Percentiles rank a stretch among this genome's conserved stretches.
Evolutionary conservation across 169 alveolate genomes (phyloP).

Genomic region (Cryptosporidium ubiquitum): DNA sequence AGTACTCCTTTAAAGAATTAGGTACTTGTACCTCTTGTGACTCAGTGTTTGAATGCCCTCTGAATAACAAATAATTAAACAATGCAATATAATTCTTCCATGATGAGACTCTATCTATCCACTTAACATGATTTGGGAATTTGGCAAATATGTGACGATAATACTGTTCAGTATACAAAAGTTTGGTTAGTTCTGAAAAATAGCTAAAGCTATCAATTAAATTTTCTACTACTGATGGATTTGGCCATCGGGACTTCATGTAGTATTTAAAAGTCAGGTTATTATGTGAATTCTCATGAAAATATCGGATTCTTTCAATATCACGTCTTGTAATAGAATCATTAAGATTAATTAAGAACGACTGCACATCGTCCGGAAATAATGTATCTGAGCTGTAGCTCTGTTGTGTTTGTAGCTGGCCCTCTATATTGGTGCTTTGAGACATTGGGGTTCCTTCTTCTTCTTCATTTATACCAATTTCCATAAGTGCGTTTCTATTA

Average conservation of each 20-base stretch:
- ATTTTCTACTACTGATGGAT: slow-evolving; percentile 25
- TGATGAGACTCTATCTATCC: slow-evolving; percentile 69
- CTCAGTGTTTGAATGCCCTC: not conserved
- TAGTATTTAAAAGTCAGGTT: slow-evolving; percentile 51
- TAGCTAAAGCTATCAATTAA: slow-evolving; percentile 22
- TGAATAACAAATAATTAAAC: slow-evolving; percentile 16
- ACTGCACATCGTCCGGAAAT: slow-evolving; percentile 65
- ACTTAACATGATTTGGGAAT: slow-evolving; percentile 57
- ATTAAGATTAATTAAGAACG: slow-evolving; percentile 14
- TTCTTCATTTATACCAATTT: slow-evolving; percentile 35
- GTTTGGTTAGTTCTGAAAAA: slow-evolving; percentile 4
- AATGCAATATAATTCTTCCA: slow-evolving; percentile 54
- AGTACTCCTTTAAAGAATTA: slow-evolving; percentile 17
- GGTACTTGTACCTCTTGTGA: slow-evolving; percentile 4
- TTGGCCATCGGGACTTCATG: slow-evolving; percentile 68
- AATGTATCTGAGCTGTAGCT: slow-evolving; percentile 5
- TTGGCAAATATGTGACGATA: slow-evolving; percentile 73
- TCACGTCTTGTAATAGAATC: slow-evolving; percentile 48
- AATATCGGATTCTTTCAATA: slow-evolving; percentile 59
- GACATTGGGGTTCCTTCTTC: slow-evolving; percentile 63
- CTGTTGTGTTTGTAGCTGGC: slow-evolving; percentile 22
- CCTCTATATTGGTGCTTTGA: slow-evolving; percentile 17
- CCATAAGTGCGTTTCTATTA: slow-evolving; percentile 23
- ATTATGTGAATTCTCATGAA: slow-evolving; percentile 9
- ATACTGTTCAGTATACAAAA: slow-evolving; percentile 43